Evolutionary conservation across 1,284 basidiomycete species (phyloP).

Genomic region (Wallemia mellicola): DNA sequence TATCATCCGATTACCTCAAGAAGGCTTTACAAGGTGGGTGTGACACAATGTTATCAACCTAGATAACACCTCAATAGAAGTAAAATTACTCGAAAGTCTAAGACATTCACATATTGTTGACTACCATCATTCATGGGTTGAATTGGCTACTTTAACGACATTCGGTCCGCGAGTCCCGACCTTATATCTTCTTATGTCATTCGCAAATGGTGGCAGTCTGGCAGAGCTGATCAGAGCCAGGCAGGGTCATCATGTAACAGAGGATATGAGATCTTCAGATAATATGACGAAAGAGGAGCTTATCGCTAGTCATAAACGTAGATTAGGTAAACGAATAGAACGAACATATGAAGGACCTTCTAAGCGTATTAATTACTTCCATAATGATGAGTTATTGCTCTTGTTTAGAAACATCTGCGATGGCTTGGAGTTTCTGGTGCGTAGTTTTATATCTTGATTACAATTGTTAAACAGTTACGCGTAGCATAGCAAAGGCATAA

Average conservation of each 20-base stretch:
- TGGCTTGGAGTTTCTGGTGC: not conserved
- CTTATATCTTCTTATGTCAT: not conserved
- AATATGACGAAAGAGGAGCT: not conserved
- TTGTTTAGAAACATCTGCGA: not conserved
- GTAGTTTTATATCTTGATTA: too few relatives aligned
- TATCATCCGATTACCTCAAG: not conserved
- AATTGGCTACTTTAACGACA: not conserved
- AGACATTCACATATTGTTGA: not conserved
- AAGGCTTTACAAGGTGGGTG: not conserved
- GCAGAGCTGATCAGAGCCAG: not conserved
- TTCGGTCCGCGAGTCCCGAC: not conserved
- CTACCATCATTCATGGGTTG: conserved; percentile 1
- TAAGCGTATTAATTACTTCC: not conserved
- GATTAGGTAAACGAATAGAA: not conserved
- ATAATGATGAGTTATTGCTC: not conserved
- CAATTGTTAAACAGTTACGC: too few relatives aligned
- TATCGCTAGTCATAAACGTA: not conserved
- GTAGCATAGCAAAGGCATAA: not conserved
- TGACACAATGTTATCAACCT: not conserved
- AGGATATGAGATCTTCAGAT: not conserved
- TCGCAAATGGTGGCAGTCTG: not conserved
- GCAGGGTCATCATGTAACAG: not conserved
- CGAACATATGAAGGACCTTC: not conserved
- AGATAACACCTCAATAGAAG: not conserved
- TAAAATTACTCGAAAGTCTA: not conserved